Percentiles rank a stretch among this genome's conserved stretches.
phyloP scores from a whole-genome alignment of 768 basidiomycete genomes.

The Naganishia randhawae region DNA sequence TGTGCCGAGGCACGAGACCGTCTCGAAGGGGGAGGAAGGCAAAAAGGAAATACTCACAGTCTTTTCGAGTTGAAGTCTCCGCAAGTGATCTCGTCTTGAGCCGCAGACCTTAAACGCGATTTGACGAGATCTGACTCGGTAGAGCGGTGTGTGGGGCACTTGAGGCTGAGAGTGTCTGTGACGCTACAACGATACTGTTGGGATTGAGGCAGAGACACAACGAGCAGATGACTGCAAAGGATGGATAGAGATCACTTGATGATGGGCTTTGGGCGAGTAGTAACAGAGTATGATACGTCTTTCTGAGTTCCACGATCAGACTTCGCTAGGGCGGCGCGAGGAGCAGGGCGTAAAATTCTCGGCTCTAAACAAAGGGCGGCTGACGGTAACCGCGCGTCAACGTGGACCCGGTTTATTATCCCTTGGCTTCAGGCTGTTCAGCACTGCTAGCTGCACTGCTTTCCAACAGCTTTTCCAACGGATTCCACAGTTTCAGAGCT shows the following conservation, averaged over 20 bases:
- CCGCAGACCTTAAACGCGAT: slow-evolving; percentile 5
- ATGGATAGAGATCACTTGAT: too few relatives aligned
- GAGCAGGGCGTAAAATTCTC: not conserved
- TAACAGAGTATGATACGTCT: not conserved
- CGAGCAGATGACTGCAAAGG: not conserved
- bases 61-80: not conserved
- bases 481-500: not conserved
- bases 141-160: not conserved
- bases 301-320: too few relatives aligned
- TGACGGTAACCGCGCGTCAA: not conserved
- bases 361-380: slow-evolving; percentile 4
- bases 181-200: not conserved
- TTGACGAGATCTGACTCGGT: not conserved
- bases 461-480: too few relatives aligned
- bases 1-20: not conserved
- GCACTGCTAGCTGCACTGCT: too few relatives aligned
- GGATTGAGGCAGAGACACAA: not conserved
- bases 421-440: not conserved
- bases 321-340: not conserved
- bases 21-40: not conserved
- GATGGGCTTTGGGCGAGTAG: not conserved
- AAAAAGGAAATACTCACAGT: not conserved
- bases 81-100: slow-evolving; percentile 6
- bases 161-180: not conserved
- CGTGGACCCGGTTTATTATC: not conserved